These are phyloP conservation scores for Sporothrix humicola DNA, from an alignment of 2,329 filamentous ascomycete genomes.

Conservation along the genomic window DNA sequence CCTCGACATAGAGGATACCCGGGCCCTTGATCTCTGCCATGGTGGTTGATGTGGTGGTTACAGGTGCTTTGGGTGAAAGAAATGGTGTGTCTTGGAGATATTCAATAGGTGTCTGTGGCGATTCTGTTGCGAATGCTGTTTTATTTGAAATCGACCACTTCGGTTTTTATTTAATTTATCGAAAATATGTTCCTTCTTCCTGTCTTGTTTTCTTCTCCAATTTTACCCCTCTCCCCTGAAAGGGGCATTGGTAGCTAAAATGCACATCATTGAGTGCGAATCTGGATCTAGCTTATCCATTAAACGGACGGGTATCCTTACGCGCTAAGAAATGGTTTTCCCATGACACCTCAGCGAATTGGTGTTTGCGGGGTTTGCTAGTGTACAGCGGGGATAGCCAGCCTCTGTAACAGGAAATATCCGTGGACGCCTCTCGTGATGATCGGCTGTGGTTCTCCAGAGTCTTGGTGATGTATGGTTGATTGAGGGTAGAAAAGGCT, in stretches of 20 bases:
- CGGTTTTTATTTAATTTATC: background rate
- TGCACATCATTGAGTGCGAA: too few species aligned
- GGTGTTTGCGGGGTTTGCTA: conserved; percentile 8
- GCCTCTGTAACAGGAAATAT: background rate
- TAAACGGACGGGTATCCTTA: conserved; percentile 27
- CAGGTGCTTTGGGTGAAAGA: too few species aligned
- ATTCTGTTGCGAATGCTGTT: background rate
- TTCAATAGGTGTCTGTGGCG: background rate
- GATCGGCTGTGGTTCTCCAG: conserved; percentile 26
- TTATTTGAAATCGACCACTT: background rate
- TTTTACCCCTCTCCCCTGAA: background rate
- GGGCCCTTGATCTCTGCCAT: conserved; percentile 29
- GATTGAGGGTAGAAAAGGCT: background rate
- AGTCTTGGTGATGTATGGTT: background rate
- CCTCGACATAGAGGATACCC: conserved; percentile 45
- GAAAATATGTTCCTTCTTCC: background rate
- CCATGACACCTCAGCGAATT: background rate
- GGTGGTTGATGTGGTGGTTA: background rate
- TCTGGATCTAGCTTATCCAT: conserved; percentile 21
- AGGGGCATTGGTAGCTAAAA: background rate
- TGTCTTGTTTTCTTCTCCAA: background rate
- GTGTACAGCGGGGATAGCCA: background rate
- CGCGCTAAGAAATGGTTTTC: background rate
- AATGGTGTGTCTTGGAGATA: background rate
- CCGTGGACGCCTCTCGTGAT: background rate